phyloP scores from a whole-genome alignment of 1,139 yeast species.

The Debaryomycetaceae sp. region DNA sequence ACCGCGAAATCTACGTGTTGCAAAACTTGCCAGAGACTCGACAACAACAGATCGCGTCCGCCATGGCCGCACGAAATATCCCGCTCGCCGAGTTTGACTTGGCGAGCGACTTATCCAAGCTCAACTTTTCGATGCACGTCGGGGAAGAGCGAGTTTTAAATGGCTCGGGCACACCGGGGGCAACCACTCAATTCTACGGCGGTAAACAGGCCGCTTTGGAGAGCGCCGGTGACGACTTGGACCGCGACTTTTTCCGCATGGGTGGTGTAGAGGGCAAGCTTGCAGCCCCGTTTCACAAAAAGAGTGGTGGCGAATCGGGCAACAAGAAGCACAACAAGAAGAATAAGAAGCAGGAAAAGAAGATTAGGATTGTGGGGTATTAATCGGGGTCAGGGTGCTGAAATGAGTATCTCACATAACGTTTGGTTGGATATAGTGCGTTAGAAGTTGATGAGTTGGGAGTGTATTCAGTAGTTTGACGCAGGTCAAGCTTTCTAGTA shows the following conservation, averaged over 20 bases:
- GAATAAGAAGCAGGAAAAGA: slow-evolving; percentile 54
- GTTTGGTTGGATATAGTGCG: too few species aligned
- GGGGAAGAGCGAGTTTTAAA: slow-evolving; percentile 15
- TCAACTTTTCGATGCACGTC: slow-evolving; percentile 74
- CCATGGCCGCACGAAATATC: slow-evolving; percentile 46
- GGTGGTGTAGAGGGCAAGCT: slow-evolving; percentile 52
- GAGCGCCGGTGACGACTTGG: slow-evolving; percentile 71
- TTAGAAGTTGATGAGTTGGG: too few species aligned
- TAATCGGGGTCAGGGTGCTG: slow-evolving; percentile 7
- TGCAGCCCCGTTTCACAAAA: slow-evolving; percentile 64
- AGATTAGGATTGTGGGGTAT: slow-evolving; percentile 31
- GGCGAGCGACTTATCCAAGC: slow-evolving; percentile 54
- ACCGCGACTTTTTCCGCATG: slow-evolving; percentile 72
- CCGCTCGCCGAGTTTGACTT: slow-evolving; percentile 46
- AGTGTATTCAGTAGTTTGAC: too few species aligned
- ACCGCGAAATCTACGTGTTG: slow-evolving; percentile 59
- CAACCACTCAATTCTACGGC: slow-evolving; percentile 50
- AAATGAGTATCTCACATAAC: too few species aligned
- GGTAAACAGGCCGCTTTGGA: slow-evolving; percentile 74
- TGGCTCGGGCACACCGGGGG: slow-evolving; percentile 15
- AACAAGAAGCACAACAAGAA: slow-evolving; percentile 71
- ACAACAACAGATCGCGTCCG: slow-evolving; percentile 55
- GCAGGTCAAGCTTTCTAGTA: too few species aligned
- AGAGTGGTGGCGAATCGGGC: slow-evolving; percentile 13
- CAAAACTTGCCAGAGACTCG: slow-evolving; percentile 60